Conservation (phyloP, 352 stramenopile species). For the Pilasporangium apinafurcum region DNA sequence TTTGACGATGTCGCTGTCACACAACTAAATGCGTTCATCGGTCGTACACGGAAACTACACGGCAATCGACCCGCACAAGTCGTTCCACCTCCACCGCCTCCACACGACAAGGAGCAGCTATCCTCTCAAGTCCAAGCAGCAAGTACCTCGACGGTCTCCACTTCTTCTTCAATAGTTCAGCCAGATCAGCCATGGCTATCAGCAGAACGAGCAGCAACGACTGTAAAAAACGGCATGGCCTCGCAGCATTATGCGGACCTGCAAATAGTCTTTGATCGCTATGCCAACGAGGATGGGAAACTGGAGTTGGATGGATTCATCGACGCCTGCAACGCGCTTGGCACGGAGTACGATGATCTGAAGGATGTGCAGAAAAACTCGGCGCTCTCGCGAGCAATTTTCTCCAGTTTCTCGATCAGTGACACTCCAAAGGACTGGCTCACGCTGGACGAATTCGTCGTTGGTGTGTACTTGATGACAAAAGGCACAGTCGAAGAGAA, state of each 20-base stretch:
- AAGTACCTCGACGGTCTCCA: no score
- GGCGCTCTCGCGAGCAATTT: slow-evolving; percentile 59
- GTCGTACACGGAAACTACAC: slow-evolving; percentile 50
- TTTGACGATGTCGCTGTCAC: slow-evolving; percentile 80
- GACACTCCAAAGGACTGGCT: slow-evolving; percentile 53
- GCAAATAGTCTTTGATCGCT: slow-evolving; percentile 38
- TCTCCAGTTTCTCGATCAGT: slow-evolving; percentile 66
- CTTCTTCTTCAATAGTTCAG: no score
- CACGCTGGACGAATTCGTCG: slow-evolving; percentile 70
- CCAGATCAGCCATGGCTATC: slow-evolving; percentile 3
- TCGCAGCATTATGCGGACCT: slow-evolving; percentile 47
- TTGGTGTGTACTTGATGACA: slow-evolving; percentile 78
- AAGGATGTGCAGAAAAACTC: slow-evolving; percentile 52
- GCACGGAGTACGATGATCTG: slow-evolving; percentile 54
- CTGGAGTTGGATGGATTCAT: slow-evolving; percentile 63
- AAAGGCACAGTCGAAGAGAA: slow-evolving; percentile 79
- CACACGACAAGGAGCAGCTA: no score
- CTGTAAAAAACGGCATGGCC: slow-evolving; percentile 45
- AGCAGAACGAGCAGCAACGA: slow-evolving; percentile 10
- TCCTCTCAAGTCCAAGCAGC: no score
- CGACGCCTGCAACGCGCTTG: slow-evolving; percentile 47
- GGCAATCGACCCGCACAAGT: slow-evolving; percentile 5
- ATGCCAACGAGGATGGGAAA: slow-evolving; percentile 41
- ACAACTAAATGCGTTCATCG: slow-evolving; percentile 80
- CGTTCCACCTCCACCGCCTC: slow-evolving; percentile 1